Conservation (phyloP, 2,329 filamentous ascomycete genomes). For the Xylaria sp. region DNA sequence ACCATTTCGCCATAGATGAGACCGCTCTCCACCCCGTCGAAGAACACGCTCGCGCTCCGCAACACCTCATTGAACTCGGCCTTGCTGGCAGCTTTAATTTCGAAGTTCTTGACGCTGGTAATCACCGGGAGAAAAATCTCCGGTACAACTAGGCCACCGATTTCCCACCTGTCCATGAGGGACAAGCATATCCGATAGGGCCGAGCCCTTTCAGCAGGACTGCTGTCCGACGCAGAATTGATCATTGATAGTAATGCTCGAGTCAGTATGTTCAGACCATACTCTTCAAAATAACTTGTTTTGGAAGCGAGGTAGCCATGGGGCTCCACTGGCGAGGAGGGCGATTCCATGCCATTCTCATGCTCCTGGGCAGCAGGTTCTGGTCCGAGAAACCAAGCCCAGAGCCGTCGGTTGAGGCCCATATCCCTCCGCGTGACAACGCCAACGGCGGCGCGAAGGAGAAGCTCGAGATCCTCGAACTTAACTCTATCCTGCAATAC, state of each 20-base stretch:
- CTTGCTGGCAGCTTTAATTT: conserved; percentile 64
- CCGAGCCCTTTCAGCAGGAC: conserved; percentile 71
- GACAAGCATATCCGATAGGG: conserved; percentile 93
- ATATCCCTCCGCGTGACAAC: conserved; percentile 92
- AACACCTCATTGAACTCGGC: conserved; percentile 82
- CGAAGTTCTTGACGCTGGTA: conserved; percentile 76
- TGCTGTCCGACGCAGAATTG: conserved; percentile 50
- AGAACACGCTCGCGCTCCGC: conserved; percentile 92
- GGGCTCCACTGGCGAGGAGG: conserved; percentile 45
- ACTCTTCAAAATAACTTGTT: conserved; percentile 81
- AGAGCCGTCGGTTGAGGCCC: conserved; percentile 93
- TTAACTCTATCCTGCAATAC: conserved; percentile 78
- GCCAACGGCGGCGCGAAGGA: conserved; percentile 80
- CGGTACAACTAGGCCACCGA: conserved; percentile 85
- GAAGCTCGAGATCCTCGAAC: conserved; percentile 73
- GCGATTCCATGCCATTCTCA: conserved; percentile 51
- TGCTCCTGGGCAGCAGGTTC: conserved; percentile 56
- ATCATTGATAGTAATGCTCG: conserved; percentile 79
- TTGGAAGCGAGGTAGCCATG: conserved; percentile 56
- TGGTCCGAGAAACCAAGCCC: conserved; percentile 93
- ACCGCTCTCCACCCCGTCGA: conserved; percentile 93
- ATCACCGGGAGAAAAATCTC: conserved; percentile 87
- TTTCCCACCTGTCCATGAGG: conserved; percentile 97
- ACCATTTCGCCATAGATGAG: conserved; percentile 88
- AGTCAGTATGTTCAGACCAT: conserved; percentile 74